Evolutionary conservation across 176 grass and related monocot genomes (phyloP), one percentile per base, ranked within the genome.

Genomic region (Chloris gayana): DNA sequence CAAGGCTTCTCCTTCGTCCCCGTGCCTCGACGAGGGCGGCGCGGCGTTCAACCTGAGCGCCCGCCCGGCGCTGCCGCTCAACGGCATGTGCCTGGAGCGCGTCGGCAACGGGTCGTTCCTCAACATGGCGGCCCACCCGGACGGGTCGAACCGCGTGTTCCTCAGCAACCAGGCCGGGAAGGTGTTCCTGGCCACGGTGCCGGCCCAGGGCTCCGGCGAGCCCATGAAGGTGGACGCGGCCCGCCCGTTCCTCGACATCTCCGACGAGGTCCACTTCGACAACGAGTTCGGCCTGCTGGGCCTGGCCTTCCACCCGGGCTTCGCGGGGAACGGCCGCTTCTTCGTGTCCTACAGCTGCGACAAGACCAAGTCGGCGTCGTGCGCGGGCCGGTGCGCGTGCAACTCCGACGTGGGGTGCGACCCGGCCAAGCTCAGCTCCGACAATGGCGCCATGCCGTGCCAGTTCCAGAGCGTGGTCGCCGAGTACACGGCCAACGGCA

Each of bases 341-440:
- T 98, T 98, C 65, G 90, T 98, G 46, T 98, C 95, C 37, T 98
- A 98, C 76, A 95, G 88, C 85, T 98, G 95, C 56, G 95, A 98
- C 64, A 92, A 88, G 81, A 78, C 78, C 60, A 69, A 85, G 58
- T 92, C 90, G 33, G 59, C 88, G 0, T 69, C 91, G 1, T 98
- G 95, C 83, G 69, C 88, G 1, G 95, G 95, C 14, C 89, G 93
- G 21, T 98, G 95, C 73, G 91, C 92, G 4, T 98, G 95, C 78
- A 98, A 98, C 88, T 85, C 92, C 42, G 95, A 94, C 65, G 70
- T 90, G 34, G 86, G 85, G 12, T 97, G 94, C 79, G 94, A 97
- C 75, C 94, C 91, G 0, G 63, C 88, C n/a, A 90, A 90, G 54
- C 88, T 98, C 26, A 63, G 65, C 64, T 6, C 75, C 66, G 88